A percentile compares a stretch with the other conserved stretches of the same genome.
phyloP scores from a whole-genome alignment of 208 protist species.

The Porcisia hertigi region DNA sequence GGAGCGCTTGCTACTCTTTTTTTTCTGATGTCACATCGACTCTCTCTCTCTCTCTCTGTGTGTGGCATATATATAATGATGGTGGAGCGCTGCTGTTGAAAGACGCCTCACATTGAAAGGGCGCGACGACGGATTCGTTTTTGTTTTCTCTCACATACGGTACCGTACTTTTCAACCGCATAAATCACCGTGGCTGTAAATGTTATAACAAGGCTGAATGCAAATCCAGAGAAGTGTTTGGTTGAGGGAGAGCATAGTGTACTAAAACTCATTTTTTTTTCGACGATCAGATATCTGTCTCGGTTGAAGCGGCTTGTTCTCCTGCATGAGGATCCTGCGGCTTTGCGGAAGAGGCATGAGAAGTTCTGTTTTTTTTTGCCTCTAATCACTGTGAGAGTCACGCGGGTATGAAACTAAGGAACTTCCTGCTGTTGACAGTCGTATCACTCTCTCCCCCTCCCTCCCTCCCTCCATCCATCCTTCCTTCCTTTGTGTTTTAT shows the following conservation, averaged over 20 bases:
- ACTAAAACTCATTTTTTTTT: background rate
- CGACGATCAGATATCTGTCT: background rate
- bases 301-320: background rate
- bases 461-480: too few species aligned
- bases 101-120: background rate
- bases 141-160: background rate
- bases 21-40: background rate
- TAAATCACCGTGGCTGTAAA: background rate
- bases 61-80: background rate
- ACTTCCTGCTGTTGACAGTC: background rate
- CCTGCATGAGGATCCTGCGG: background rate
- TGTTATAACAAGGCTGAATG: background rate
- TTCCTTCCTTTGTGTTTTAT: background rate
- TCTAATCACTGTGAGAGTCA: background rate
- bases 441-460: too few species aligned
- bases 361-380: slow-evolving; percentile 4
- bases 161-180: background rate
- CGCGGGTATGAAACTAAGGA: background rate
- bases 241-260: background rate
- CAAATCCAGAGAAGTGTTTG: background rate
- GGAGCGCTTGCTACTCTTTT: background rate
- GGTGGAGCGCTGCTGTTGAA: background rate
- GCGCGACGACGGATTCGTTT: background rate
- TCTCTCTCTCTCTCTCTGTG: background rate
- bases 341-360: background rate